Percentiles rank a stretch among this genome's conserved stretches.
phyloP scores from a whole-genome alignment of 208 protist genomes.

The Trypanosoma mega region DNA sequence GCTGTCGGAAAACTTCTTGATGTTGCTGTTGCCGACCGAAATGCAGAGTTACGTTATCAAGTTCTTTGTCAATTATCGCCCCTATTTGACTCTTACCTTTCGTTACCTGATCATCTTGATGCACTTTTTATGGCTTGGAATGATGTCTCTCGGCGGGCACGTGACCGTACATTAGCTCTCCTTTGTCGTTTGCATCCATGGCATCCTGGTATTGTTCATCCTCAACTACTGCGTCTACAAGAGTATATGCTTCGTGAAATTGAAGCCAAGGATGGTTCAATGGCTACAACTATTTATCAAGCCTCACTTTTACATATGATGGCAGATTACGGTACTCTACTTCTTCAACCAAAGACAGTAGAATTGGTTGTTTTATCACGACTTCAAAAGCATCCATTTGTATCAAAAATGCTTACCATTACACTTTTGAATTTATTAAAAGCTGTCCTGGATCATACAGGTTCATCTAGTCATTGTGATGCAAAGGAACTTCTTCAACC shows the following conservation, averaged over 20 bases:
- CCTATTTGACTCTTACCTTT: conserved; percentile 77
- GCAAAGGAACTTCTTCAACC: conserved; percentile 46
- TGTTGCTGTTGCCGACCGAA: conserved; percentile 75
- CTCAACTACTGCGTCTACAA: conserved; percentile 67
- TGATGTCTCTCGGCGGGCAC: conserved; percentile 54
- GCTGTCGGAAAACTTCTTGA: conserved; percentile 81
- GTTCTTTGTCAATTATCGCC: conserved; percentile 56
- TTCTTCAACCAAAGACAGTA: conserved; percentile 58
- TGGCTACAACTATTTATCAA: conserved; percentile 71
- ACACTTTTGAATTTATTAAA: conserved; percentile 67
- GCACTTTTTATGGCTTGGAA: conserved; percentile 84
- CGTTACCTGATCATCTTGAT: conserved; percentile 73
- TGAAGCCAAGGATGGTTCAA: conserved; percentile 67
- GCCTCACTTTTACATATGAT: conserved; percentile 60
- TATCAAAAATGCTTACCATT: conserved; percentile 73
- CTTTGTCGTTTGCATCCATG: conserved; percentile 77
- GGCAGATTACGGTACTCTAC: conserved; percentile 65
- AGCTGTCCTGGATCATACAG: conserved; percentile 69
- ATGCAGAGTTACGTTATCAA: conserved; percentile 61
- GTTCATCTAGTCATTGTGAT: conserved; percentile 56
- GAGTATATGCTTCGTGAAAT: conserved; percentile 87
- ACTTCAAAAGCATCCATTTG: conserved; percentile 62
- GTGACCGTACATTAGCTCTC: conserved; percentile 62
- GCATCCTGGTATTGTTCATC: conserved; percentile 63
- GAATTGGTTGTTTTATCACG: conserved; percentile 64